Evolutionary conservation across 2,329 filamentous ascomycete species (phyloP), one percentile per base, ranked within the genome.

Genomic region (Chaetoscypha palmicola): DNA sequence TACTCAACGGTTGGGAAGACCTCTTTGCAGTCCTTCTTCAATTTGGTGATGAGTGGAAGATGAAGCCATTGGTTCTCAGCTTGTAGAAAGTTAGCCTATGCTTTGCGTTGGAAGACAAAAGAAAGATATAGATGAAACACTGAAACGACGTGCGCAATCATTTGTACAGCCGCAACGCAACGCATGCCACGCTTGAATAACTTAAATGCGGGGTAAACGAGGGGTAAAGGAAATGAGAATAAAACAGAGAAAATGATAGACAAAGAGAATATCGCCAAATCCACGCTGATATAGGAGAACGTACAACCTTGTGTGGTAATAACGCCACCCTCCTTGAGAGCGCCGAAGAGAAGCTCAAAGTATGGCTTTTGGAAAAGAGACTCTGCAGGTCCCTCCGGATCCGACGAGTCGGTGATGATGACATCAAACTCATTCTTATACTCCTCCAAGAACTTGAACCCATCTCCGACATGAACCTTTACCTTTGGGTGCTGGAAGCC

Each of bases 251-350:
- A 14, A 31, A 30, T 36, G 11, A 37, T 31, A 24, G 39, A 30
- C 31, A 47, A 43, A 40, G 38, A 41, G n/a, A n/a, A n/a, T n/a
- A 42, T 35, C 35, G 47, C 46, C 46, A 49, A 51, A 54, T 43
- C 46, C 47, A 53, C 51, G 50, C 51, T 43, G 46, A 59, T 54
- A 77, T 74, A 79, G 77, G 81, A 83, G 81, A 76, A 87, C 88
- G 79, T 89, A 94, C 88, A 94, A 98, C 92, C 92, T 96, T 98
- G 92, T 66, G 92, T 98, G 71, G 89, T 91, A 72, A 98, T 97
- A 65, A 98, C 89, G 74, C 92, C 92, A 70, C 90, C 91, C 62
- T 95, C 88, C 57, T 86, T 82, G 60, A 97, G 81, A 60, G 92
- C 92, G 63, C 83, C 86, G 67, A 84, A 76, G 51, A 98, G 79